Evolutionary conservation across 352 stramenopile species (phyloP).

Genomic region (Pythium utonaiense): DNA sequence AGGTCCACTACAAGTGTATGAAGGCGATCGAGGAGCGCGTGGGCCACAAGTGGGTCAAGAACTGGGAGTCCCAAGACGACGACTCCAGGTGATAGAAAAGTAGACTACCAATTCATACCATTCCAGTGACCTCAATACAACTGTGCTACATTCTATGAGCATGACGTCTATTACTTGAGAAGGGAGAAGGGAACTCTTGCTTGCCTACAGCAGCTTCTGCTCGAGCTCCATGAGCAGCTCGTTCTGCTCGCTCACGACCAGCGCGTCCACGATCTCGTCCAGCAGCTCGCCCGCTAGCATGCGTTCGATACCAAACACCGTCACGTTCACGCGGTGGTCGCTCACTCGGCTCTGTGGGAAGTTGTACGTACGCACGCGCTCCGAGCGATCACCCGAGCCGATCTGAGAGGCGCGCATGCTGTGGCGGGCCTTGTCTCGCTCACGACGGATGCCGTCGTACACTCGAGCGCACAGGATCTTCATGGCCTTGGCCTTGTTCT

Average conservation of each 20-base stretch:
- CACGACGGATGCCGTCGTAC: conserved; percentile 91
- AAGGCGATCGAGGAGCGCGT: conserved; percentile 66
- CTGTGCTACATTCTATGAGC: no score
- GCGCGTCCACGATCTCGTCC: conserved; percentile 86
- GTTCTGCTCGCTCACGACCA: conserved; percentile 81
- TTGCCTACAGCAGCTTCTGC: conserved; percentile 17
- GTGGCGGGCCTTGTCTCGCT: conserved; percentile 53
- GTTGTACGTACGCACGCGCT: conserved; percentile 99
- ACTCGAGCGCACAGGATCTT: conserved; percentile 95
- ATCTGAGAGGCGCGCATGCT: conserved; percentile 86
- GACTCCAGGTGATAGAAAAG: no score
- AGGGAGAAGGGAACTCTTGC: no score
- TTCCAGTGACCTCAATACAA: no score
- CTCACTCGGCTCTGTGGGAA: conserved; percentile 95
- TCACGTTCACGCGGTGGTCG: conserved; percentile 93
- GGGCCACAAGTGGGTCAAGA: conserved; percentile 55
- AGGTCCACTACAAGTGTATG: conserved; percentile 83
- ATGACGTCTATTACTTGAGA: background rate
- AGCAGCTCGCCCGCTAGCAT: conserved; percentile 88
- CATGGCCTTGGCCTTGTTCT: conserved; percentile 99
- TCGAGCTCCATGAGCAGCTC: conserved; percentile 68
- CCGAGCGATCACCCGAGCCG: conserved; percentile 92
- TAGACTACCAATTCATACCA: no score
- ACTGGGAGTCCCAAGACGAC: conserved; percentile 40
- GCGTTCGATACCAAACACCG: conserved; percentile 84